Base-by-base conservation (phyloP, 1,284 basidiomycete species). In the Ustilago hordei region DNA sequence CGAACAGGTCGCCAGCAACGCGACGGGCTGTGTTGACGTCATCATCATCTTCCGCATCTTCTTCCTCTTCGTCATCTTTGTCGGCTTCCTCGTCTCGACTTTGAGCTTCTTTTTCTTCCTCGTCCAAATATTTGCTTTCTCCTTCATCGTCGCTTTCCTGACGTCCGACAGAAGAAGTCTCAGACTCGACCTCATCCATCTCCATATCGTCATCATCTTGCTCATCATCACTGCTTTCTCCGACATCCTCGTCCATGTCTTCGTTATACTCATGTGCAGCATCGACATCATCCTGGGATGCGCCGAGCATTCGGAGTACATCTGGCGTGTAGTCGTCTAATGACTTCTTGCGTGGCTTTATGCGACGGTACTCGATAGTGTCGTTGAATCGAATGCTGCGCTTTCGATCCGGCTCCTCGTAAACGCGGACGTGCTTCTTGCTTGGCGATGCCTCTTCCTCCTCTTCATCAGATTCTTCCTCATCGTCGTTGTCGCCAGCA, bases 311-410 rank as follows among this genome's bases (percentile, higher is more conserved):
- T 41, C 56, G 55, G 35, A 81, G 53, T 59, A 80, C 55, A 31
- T 80, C 75, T 12, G 69, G 65, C 13, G 72, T 72, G 28, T 78
- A 69, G 35, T 59, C 71, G 62, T 66, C 69, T 11, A 64, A 67
- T 43, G 70, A 73, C 57, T 76, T 82, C 62, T 68, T 77, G 43
- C 69, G 65, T 15, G 71, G 57, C 67, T 80, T 80, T 65, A 82
- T 85, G 48, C 90, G 92, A 86, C 91, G 93, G 43, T 94, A 92
- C 58, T 91, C 89, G 35, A 95, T 94, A 82, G 92, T 89, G 23
- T 93, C 92, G 83, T 92, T 89, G 85, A 95, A 95, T 32, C 92
- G 91, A 8, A 95, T 77, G 38, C 32, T 34, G 23, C 75, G 63
- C 60, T 66, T 64, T 52, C 75, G 75, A 31, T 77, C 70, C 3